phyloP scores from a whole-genome alignment of 2,329 filamentous ascomycete species.

The Monosporascus cannonballus region DNA sequence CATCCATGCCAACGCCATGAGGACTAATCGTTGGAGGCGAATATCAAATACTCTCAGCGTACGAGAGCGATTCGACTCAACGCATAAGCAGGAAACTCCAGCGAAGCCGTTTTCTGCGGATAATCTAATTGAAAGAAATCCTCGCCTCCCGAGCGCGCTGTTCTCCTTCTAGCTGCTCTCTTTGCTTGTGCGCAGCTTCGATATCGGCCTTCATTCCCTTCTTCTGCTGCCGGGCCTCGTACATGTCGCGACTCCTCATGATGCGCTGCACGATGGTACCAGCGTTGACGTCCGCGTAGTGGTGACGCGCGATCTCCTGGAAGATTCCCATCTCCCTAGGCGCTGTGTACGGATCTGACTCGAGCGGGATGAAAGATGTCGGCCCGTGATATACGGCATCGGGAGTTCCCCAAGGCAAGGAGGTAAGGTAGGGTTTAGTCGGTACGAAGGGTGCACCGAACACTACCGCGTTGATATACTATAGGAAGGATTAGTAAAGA shows the following conservation, averaged over 20 bases:
- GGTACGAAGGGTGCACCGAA: constrained; percentile 89
- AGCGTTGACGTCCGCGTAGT: constrained; percentile 83
- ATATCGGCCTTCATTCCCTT: constrained; percentile 82
- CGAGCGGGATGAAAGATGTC: constrained; percentile 79
- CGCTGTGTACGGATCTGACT: constrained; percentile 74
- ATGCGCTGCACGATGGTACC: constrained; percentile 89
- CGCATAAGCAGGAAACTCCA: too few relatives aligned
- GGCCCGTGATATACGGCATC: constrained; percentile 92
- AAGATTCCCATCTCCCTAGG: constrained; percentile 83
- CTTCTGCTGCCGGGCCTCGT: constrained; percentile 83
- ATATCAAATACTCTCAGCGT: too few relatives aligned
- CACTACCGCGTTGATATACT: constrained; percentile 83
- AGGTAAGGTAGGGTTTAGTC: constrained; percentile 68
- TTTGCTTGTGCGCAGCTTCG: constrained; percentile 59
- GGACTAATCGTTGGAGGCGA: too few relatives aligned
- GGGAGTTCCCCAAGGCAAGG: constrained; percentile 68
- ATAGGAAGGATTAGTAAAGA: constrained; percentile 11
- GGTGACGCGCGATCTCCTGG: constrained; percentile 67
- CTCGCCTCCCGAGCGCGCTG: constrained; percentile 43
- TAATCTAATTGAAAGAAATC: constrained; percentile 11
- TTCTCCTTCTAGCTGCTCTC: constrained; percentile 58
- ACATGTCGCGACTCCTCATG: constrained; percentile 76
- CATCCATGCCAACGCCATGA: too few relatives aligned
- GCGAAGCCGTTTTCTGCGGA: too few relatives aligned
- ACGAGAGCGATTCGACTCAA: too few relatives aligned